These are phyloP conservation scores for Aspergillus bridgeri DNA, from an alignment of 495 filamentous ascomycete genomes.

Conservation along the genomic window DNA sequence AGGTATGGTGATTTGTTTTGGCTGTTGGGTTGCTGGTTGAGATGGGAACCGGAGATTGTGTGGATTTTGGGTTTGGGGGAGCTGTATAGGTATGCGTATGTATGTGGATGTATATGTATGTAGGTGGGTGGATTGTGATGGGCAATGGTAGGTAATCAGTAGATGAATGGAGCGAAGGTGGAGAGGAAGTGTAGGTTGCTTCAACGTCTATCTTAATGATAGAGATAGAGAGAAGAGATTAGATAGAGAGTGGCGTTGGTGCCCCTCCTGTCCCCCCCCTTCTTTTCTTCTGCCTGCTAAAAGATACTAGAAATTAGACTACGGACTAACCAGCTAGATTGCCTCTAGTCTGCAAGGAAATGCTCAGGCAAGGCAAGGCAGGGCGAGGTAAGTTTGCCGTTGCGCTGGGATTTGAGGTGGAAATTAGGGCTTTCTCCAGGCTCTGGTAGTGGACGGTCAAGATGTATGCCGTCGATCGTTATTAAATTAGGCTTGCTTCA, in stretches of 20 bases:
- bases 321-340: background rate
- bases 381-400: background rate
- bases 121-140: background rate
- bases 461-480: background rate
- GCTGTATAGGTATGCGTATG: background rate
- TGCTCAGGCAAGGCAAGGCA: background rate
- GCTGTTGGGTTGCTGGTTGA: background rate
- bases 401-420: background rate
- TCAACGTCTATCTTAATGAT: background rate
- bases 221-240: background rate
- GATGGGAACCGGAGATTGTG: background rate
- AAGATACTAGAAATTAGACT: background rate
- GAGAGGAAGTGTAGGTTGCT: background rate
- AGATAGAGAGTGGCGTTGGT: background rate
- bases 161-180: too few species aligned
- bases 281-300: background rate
- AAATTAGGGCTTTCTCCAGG: background rate
- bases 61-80: background rate
- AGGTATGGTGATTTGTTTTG: too few species aligned
- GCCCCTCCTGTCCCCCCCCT: background rate
- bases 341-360: background rate
- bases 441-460: background rate
- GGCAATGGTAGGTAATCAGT: background rate
- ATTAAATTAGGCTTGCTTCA: background rate
- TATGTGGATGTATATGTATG: background rate